Conservation (phyloP, 2,329 filamentous ascomycete genomes). For the Tolypocladium inflatum region DNA sequence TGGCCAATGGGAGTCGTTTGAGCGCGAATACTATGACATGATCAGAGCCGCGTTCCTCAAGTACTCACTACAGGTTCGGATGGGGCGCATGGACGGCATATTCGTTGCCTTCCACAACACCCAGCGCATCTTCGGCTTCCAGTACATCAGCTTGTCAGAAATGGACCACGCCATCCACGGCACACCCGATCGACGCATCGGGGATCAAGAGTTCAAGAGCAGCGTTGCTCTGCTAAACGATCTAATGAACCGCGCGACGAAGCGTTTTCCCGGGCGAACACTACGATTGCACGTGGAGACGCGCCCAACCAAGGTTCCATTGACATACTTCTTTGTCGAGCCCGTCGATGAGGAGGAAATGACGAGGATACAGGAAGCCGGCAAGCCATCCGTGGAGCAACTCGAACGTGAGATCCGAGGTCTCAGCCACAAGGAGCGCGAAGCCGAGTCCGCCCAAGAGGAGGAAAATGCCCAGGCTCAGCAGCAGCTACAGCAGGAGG, state of each 20-base stretch:
- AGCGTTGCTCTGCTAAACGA: constrained; percentile 75
- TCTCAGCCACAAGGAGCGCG: constrained; percentile 24
- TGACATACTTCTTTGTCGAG: constrained; percentile 86
- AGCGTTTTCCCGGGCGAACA: constrained; percentile 65
- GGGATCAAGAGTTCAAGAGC: constrained; percentile 76
- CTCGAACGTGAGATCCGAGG: constrained; percentile 58
- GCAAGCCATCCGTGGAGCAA: constrained; percentile 53
- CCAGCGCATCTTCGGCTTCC: constrained; percentile 91
- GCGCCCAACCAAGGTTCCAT: constrained; percentile 45
- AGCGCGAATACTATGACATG: constrained; percentile 96
- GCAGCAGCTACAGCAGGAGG: constrained; percentile 6
- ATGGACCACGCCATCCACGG: constrained; percentile 91
- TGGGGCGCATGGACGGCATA: constrained; percentile 97
- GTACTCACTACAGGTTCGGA: constrained; percentile 91
- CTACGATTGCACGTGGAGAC: constrained; percentile 79
- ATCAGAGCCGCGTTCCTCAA: constrained; percentile 90
- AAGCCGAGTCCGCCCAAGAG: constrained; percentile 10
- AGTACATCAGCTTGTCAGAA: constrained; percentile 79
- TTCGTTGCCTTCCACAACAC: constrained; percentile 97
- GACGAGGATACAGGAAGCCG: constrained; percentile 59
- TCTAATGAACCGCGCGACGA: constrained; percentile 64
- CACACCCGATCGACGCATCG: constrained; percentile 53
- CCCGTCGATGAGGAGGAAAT: constrained; percentile 69
- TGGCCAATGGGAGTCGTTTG: constrained; percentile 83
- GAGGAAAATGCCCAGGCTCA: constrained; percentile 10